A percentile compares a stretch with the other conserved stretches of the same genome.
phyloP scores from a whole-genome alignment of 495 filamentous ascomycete genomes.

The Talaromyces liani region DNA sequence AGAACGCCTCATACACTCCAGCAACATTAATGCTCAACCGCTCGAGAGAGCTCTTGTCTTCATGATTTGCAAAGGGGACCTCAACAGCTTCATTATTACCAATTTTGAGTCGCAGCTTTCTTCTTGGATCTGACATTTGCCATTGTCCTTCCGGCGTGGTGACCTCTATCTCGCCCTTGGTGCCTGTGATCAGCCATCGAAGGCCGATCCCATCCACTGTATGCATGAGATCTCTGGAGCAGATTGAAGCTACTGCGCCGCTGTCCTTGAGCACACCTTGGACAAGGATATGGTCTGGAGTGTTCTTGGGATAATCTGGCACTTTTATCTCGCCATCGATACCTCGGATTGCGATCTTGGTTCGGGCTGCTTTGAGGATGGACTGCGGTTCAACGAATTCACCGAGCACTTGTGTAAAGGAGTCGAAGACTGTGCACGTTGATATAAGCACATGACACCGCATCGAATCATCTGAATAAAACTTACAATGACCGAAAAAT shows the following conservation, averaged over 20 bases:
- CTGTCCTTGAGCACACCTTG: conserved; percentile 33
- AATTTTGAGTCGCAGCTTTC: conserved; percentile 34
- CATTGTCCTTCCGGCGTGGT: conserved; percentile 24
- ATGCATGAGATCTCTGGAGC: conserved; percentile 38
- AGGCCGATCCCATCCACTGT: conserved; percentile 40
- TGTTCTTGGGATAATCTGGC: neutral
- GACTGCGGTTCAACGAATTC: neutral
- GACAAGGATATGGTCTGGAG: conserved; percentile 37
- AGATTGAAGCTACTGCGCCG: conserved; percentile 31
- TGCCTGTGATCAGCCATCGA: conserved; percentile 47
- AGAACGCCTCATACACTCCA: conserved; percentile 42
- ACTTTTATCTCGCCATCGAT: neutral
- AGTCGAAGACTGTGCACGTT: neutral
- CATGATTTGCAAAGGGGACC: conserved; percentile 33
- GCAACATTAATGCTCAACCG: conserved; percentile 33
- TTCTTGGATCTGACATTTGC: conserved; percentile 23
- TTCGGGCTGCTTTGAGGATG: neutral
- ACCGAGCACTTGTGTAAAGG: neutral
- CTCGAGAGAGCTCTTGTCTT: conserved; percentile 20
- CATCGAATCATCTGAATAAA: neutral
- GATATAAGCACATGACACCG: neutral
- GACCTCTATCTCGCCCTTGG: conserved; percentile 48
- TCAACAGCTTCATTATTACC: conserved; percentile 32
- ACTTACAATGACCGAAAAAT: conserved; percentile 41
- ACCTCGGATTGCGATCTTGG: neutral